Evolutionary conservation across 1,284 basidiomycete species (phyloP).

Genomic region (Singerocomus rubriflavus): DNA sequence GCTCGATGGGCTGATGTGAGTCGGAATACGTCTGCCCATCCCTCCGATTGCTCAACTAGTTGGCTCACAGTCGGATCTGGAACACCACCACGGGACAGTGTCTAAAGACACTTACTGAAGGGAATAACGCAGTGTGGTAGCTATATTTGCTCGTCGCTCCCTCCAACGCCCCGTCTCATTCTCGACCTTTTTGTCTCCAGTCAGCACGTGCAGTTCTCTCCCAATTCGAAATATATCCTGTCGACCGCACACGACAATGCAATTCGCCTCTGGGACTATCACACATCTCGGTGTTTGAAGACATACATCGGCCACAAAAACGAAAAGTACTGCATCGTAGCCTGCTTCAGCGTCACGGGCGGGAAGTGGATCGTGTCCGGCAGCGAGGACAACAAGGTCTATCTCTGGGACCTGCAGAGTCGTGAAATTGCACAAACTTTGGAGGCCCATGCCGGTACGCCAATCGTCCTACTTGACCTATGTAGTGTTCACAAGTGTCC

Average conservation of each 20-base stretch:
- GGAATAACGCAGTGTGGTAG: constrained; percentile 83
- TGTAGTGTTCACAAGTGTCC: background rate
- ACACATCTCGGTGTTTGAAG: constrained; percentile 88
- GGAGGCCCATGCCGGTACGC: constrained; percentile 70
- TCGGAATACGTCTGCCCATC: constrained; percentile 38
- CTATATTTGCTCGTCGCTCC: constrained; percentile 34
- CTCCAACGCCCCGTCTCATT: background rate
- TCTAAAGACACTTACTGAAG: constrained; percentile 93
- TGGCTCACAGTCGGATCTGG: constrained; percentile 80
- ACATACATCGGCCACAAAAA: constrained; percentile 85
- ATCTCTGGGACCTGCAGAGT: constrained; percentile 91
- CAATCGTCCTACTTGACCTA: background rate
- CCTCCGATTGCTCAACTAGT: background rate
- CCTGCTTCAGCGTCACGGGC: constrained; percentile 79
- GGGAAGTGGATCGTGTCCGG: constrained; percentile 90
- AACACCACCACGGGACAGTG: constrained; percentile 91
- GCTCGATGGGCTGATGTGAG: constrained; percentile 92
- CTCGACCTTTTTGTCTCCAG: constrained; percentile 36
- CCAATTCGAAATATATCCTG: constrained; percentile 90
- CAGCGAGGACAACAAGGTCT: constrained; percentile 86
- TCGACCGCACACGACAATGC: constrained; percentile 89
- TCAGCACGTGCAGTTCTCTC: constrained; percentile 89
- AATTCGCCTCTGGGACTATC: constrained; percentile 94
- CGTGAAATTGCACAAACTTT: constrained; percentile 77
- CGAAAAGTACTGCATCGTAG: constrained; percentile 73